phyloP scores from a whole-genome alignment of 805 yeast genomes.

The Suhomyces emberorum region DNA sequence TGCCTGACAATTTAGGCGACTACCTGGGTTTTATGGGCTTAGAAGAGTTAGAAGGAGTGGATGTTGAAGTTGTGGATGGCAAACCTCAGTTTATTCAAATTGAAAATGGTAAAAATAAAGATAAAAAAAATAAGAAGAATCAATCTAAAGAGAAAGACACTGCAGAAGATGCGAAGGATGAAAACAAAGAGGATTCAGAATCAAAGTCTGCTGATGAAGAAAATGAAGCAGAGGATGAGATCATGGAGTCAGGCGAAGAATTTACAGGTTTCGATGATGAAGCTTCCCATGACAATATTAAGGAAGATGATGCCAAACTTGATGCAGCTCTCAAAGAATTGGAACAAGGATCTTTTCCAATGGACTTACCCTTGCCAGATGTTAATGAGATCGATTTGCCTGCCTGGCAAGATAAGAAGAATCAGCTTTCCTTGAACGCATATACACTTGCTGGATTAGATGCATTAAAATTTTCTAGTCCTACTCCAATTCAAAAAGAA shows the following conservation, averaged over 20 bases:
- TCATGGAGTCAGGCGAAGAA: conserved; percentile 16
- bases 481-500: conserved; percentile 80
- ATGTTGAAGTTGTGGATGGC: conserved; percentile 71
- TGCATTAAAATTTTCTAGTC: conserved; percentile 55
- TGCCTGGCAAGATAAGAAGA: conserved; percentile 53
- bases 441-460: conserved; percentile 61
- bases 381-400: conserved; percentile 49
- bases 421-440: conserved; percentile 44
- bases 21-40: conserved; percentile 89
- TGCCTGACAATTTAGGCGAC: conserved; percentile 82
- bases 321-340: conserved; percentile 14
- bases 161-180: conserved; percentile 3
- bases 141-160: conserved; percentile 4
- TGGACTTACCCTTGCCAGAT: conserved; percentile 29
- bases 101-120: conserved; percentile 27
- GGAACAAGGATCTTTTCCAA: conserved; percentile 29
- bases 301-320: conserved; percentile 1
- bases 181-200: conserved; percentile 6
- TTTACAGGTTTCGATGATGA: conserved; percentile 5
- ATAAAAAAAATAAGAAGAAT: conserved; percentile 16
- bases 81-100: conserved; percentile 50
- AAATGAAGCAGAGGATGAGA: conserved; percentile 26
- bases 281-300: conserved; percentile 6
- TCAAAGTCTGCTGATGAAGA: conserved; percentile 12
- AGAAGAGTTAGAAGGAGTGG: conserved; percentile 93